phyloP scores from a whole-genome alignment of 2,329 filamentous ascomycete species.

The Xylaria arbuscula region DNA sequence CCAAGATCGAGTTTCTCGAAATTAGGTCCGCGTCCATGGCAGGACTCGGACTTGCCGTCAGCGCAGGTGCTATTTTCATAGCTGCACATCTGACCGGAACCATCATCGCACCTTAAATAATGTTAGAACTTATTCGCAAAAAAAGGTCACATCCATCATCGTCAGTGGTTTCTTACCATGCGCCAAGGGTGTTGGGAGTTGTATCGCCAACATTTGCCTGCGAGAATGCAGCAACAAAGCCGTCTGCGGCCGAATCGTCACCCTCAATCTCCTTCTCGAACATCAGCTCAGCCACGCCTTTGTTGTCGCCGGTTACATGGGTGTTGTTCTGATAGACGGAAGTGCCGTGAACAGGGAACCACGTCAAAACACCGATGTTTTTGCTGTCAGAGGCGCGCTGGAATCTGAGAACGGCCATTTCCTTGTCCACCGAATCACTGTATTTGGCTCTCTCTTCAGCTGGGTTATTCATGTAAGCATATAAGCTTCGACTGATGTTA shows the following conservation, averaged over 20 bases:
- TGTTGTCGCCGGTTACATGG: constrained; percentile 89
- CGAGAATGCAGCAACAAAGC: constrained; percentile 89
- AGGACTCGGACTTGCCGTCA: constrained; percentile 68
- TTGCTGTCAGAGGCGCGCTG: constrained; percentile 76
- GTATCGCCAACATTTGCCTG: constrained; percentile 93
- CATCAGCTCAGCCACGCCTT: constrained; percentile 86
- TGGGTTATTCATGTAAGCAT: constrained; percentile 85
- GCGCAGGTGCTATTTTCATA: constrained; percentile 83
- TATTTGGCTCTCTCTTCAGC: constrained; percentile 69
- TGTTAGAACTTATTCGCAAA: constrained; percentile 20
- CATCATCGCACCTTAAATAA: constrained; percentile 74
- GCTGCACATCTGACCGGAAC: constrained; percentile 74
- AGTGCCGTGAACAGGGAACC: constrained; percentile 92
- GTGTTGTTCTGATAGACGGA: constrained; percentile 93
- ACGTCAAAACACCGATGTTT: constrained; percentile 83
- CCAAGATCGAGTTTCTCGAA: constrained; percentile 76
- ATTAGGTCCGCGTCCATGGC: constrained; percentile 74
- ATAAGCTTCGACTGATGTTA: constrained; percentile 87
- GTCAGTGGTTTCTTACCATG: constrained; percentile 60
- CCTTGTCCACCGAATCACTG: constrained; percentile 69
- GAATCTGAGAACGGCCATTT: constrained; percentile 81
- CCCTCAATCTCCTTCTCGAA: constrained; percentile 77
- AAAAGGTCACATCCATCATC: neutral
- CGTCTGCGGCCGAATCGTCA: constrained; percentile 64
- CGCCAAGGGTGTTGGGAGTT: constrained; percentile 83